A percentile compares a stretch with the other conserved stretches of the same genome.
Evolutionary conservation across 176 grass and related monocot species (phyloP).

Genomic region (Phoenix dactylifera): DNA sequence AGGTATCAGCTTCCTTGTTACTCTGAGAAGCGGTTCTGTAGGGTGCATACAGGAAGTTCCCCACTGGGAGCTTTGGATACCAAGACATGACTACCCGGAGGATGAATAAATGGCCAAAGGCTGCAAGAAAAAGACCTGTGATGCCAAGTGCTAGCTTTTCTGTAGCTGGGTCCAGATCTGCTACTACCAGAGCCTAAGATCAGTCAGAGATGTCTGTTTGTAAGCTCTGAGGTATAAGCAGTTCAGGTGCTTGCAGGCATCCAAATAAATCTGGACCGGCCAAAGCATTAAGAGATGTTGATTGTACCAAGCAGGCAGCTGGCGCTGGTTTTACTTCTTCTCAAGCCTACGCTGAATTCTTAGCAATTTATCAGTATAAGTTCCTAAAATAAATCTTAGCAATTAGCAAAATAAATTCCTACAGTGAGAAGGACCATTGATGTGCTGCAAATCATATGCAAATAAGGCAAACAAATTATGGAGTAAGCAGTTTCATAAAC

Average conservation of each 20-base stretch:
- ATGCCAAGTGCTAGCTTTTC: conserved; percentile 36
- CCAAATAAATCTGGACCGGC: too few species aligned
- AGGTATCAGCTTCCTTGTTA: conserved; percentile 58
- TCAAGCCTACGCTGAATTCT: neutral
- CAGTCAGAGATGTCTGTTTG: neutral
- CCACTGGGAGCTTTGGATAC: conserved; percentile 72
- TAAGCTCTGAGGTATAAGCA: neutral
- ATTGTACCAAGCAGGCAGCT: neutral
- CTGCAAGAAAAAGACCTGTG: conserved; percentile 58
- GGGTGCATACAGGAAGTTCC: conserved; percentile 79
- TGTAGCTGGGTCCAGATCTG: conserved; percentile 57
- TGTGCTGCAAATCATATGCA: too few species aligned
- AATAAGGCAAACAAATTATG: too few species aligned
- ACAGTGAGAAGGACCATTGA: neutral
- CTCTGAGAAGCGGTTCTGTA: conserved; percentile 64
- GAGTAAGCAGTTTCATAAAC: too few species aligned
- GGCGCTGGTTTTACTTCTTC: neutral
- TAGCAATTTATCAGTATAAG: neutral
- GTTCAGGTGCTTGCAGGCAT: neutral
- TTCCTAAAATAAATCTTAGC: neutral
- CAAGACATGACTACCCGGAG: conserved; percentile 82
- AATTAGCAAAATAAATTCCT: neutral
- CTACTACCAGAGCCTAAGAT: conserved; percentile 5
- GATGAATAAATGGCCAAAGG: conserved; percentile 67
- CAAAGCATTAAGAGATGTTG: neutral